Percentiles rank a stretch among this genome's conserved stretches.
phyloP scores from a whole-genome alignment of 345 rosid species.

The Acer yangbiense region DNA sequence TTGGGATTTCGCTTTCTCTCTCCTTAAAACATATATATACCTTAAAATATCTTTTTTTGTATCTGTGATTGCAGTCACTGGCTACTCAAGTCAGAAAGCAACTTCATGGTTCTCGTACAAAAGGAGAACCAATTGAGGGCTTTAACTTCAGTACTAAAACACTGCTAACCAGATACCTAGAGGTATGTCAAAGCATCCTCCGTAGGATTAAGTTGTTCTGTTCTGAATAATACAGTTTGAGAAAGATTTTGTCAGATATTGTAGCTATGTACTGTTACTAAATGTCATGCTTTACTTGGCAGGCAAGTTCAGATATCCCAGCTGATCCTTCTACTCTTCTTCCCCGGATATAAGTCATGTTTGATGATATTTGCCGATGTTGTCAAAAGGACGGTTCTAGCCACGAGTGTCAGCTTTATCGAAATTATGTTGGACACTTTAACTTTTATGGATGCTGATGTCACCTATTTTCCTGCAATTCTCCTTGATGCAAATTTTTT shows the following conservation, averaged over 20 bases:
- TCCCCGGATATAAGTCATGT: conserved; percentile 40
- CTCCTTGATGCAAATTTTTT: not conserved
- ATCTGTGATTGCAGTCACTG: conserved; percentile 50
- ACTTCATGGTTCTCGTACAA: conserved; percentile 72
- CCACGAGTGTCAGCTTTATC: not conserved
- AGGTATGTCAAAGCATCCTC: conserved; percentile 46
- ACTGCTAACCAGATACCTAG: conserved; percentile 65
- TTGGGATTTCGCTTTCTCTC: not conserved
- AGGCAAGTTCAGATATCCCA: conserved; percentile 62
- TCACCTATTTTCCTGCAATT: not conserved
- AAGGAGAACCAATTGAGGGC: conserved; percentile 68
- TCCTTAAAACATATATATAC: not conserved
- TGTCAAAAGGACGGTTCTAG: not conserved
- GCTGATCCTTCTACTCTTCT: conserved; percentile 50
- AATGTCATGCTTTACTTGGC: conserved; percentile 18
- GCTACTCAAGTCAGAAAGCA: conserved; percentile 94
- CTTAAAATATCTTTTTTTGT: not conserved
- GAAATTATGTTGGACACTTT: not conserved
- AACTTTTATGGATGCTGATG: not conserved
- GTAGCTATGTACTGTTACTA: conserved; percentile 5
- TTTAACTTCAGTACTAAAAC: conserved; percentile 84
- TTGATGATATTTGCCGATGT: not conserved
- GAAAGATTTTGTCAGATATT: not conserved
- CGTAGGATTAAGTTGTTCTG: not conserved
- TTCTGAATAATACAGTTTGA: not conserved